Conservation (phyloP, 441 rosid species). For the Bocquillonia castaneifolia region DNA sequence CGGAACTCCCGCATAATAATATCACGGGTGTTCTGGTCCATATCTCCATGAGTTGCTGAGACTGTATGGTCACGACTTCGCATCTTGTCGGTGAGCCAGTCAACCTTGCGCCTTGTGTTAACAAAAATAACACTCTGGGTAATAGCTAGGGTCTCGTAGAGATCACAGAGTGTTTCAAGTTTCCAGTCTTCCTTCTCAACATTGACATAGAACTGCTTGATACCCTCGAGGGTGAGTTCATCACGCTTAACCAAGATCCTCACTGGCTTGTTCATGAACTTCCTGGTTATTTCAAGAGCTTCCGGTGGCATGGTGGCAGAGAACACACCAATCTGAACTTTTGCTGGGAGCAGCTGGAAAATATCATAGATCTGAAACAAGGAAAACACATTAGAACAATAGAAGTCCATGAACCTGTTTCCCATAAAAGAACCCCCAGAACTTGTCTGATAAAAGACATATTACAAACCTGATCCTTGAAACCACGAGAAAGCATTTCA, state of each 20-base stretch:
- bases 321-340: constrained; percentile 67
- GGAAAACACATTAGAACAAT: background rate
- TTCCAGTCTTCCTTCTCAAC: constrained; percentile 85
- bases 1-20: constrained; percentile 75
- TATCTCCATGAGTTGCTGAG: constrained; percentile 79
- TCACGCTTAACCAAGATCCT: constrained; percentile 74
- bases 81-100: constrained; percentile 81
- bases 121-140: constrained; percentile 77
- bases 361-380: constrained; percentile 61
- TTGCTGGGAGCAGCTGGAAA: constrained; percentile 64
- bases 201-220: constrained; percentile 72
- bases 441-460: background rate
- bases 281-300: constrained; percentile 77
- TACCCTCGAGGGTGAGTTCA: constrained; percentile 74
- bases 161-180: constrained; percentile 75
- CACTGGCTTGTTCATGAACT: constrained; percentile 78
- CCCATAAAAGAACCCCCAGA: background rate
- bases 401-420: background rate
- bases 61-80: constrained; percentile 70
- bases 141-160: constrained; percentile 68
- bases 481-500: constrained; percentile 81
- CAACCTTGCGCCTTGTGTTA: constrained; percentile 73
- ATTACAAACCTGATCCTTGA: constrained; percentile 69
- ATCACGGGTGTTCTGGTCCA: constrained; percentile 78
- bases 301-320: constrained; percentile 86